Evolutionary conservation across 2,329 filamentous ascomycete species (phyloP).

Genomic region (Bipolaris bicolor): DNA sequence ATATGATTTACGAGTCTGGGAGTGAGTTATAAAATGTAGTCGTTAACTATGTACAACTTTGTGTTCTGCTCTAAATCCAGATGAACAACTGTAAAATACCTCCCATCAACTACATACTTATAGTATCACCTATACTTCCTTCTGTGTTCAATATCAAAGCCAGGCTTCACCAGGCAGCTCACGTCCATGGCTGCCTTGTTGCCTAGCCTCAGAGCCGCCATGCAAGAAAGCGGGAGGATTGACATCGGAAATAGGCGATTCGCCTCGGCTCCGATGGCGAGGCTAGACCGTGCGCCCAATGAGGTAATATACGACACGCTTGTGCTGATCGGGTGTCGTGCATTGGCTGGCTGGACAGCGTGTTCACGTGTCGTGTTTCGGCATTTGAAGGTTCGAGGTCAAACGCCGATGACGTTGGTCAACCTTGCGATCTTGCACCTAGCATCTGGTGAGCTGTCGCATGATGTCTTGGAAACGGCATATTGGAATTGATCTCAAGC

Average conservation of each 20-base stretch:
- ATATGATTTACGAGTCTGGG: background rate
- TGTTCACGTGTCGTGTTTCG: constrained; percentile 18
- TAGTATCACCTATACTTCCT: background rate
- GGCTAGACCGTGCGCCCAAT: background rate
- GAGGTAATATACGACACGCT: background rate
- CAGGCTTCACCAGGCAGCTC: constrained; percentile 5
- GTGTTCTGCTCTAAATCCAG: background rate
- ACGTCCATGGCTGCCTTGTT: constrained; percentile 9
- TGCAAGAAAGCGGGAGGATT: background rate
- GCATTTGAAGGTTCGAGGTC: constrained; percentile 15
- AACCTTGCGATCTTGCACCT: background rate
- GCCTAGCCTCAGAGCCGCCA: constrained; percentile 1
- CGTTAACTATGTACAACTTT: background rate
- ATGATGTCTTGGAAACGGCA: background rate
- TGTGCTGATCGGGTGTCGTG: background rate
- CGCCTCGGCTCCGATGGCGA: background rate
- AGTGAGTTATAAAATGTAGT: background rate
- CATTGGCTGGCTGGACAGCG: background rate
- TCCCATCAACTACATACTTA: background rate
- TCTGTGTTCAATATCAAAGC: too few relatives aligned
- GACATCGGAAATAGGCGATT: background rate
- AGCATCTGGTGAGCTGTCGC: background rate
- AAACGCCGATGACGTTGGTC: constrained; percentile 9
- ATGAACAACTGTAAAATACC: background rate
- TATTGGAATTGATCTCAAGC: too few relatives aligned